These are phyloP conservation scores for Solanum piurae DNA, from an alignment of 257 asterid species.

Conservation along the genomic window DNA sequence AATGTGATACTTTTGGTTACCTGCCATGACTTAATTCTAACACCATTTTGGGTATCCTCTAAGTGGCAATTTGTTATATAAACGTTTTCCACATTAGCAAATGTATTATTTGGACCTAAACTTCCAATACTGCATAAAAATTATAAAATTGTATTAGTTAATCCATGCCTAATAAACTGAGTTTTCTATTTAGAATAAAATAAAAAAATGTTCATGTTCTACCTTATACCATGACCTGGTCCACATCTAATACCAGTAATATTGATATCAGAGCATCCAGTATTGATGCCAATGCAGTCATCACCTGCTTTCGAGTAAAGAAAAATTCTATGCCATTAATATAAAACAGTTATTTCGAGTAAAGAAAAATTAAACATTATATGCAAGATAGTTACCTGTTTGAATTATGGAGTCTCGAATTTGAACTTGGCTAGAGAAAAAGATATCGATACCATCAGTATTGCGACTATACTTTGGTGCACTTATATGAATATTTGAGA, in stretches of 20 bases:
- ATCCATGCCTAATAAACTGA: background rate
- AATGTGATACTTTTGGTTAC: background rate
- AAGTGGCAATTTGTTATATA: background rate
- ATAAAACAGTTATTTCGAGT: background rate
- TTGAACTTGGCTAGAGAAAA: background rate
- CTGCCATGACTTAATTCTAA: slow-evolving; percentile 20
- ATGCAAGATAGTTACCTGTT: background rate
- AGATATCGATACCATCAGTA: slow-evolving; percentile 12
- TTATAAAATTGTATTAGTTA: background rate
- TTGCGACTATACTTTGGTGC: slow-evolving; percentile 11
- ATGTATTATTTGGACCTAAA: slow-evolving; percentile 3
- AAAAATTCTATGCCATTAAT: background rate
- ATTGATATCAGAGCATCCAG: background rate
- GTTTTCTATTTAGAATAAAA: background rate
- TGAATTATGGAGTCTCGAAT: background rate
- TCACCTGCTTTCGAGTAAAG: background rate
- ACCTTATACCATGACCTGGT: slow-evolving; percentile 21
- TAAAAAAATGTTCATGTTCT: background rate
- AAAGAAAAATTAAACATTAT: background rate
- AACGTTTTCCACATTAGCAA: slow-evolving; percentile 1
- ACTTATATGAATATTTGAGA: background rate
- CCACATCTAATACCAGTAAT: slow-evolving; percentile 10
- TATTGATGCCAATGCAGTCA: slow-evolving; percentile 11
- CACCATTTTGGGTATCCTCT: slow-evolving; percentile 4
- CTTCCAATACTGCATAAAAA: slow-evolving; percentile 5